A percentile compares a stretch with the other conserved stretches of the same genome.
phyloP scores from a whole-genome alignment of 2,329 filamentous ascomycete genomes.

The Colletotrichum sojae region DNA sequence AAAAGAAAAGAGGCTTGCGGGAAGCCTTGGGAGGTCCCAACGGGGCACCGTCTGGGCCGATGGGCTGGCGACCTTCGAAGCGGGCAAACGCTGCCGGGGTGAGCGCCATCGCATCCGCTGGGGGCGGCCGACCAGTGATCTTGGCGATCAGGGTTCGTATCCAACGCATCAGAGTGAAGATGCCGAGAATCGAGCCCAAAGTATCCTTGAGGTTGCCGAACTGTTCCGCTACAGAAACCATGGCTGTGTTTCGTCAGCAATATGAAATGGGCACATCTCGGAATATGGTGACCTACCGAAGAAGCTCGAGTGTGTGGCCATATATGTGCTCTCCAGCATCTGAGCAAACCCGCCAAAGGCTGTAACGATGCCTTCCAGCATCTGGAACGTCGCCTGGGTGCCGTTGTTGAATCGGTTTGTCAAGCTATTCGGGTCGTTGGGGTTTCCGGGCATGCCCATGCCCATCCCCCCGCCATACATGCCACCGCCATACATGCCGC shows the following conservation, averaged over 20 bases:
- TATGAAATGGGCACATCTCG: neutral
- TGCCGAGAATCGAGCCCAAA: conserved; percentile 91
- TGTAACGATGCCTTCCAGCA: conserved; percentile 96
- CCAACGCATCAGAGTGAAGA: conserved; percentile 97
- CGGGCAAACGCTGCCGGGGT: conserved; percentile 92
- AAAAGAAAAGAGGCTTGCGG: conserved; percentile 96
- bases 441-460: conserved; percentile 62
- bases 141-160: conserved; percentile 92
- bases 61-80: conserved; percentile 79
- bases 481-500: conserved; percentile 47
- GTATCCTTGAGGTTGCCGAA: conserved; percentile 95
- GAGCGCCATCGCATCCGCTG: conserved; percentile 87
- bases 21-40: conserved; percentile 79
- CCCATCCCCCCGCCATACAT: conserved; percentile 54
- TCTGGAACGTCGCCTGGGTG: conserved; percentile 97
- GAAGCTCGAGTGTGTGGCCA: conserved; percentile 99
- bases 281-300: conserved; percentile 78
- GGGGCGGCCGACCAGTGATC: conserved; percentile 90
- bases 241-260: conserved; percentile 70
- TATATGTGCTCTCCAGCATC: conserved; percentile 99
- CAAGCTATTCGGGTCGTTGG: conserved; percentile 92
- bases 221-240: conserved; percentile 98
- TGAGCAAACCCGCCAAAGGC: conserved; percentile 98
- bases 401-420: conserved; percentile 96
- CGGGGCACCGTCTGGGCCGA: conserved; percentile 73